A percentile compares a stretch with the other conserved stretches of the same genome.
These are phyloP conservation scores for Pleurotus giganteus DNA, from an alignment of 768 basidiomycete genomes.

Conservation along the genomic window DNA sequence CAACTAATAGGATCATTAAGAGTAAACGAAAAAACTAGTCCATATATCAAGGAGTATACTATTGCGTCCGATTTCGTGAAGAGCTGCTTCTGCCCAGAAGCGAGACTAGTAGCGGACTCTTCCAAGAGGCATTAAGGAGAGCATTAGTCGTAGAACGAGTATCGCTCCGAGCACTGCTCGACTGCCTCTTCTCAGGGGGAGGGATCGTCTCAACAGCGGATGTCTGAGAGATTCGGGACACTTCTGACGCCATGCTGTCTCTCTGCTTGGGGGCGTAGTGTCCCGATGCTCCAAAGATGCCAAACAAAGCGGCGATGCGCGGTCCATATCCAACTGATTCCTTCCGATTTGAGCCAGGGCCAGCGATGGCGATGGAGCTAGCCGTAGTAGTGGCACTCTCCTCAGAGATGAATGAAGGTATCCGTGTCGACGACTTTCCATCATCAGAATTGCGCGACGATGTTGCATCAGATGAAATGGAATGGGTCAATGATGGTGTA, in stretches of 20 bases:
- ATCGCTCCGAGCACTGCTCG: background rate
- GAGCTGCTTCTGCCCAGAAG: background rate
- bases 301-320: slow-evolving; percentile 1
- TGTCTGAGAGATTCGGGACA: background rate
- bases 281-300: background rate
- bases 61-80: background rate
- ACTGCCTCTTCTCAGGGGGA: background rate
- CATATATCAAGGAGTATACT: background rate
- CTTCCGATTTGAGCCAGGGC: background rate
- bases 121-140: background rate
- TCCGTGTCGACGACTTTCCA: background rate
- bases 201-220: background rate
- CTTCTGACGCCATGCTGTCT: background rate
- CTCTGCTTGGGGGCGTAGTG: background rate
- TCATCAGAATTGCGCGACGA: background rate
- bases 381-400: slow-evolving; percentile 2
- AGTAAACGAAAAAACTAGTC: background rate
- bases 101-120: background rate
- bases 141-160: background rate
- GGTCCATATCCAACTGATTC: slow-evolving; percentile 1
- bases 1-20: no score
- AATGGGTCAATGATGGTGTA: background rate
- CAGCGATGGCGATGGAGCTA: slow-evolving; percentile 7
- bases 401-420: slow-evolving; percentile 4
- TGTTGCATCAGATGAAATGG: background rate